Evolutionary conservation across 1,284 basidiomycete species (phyloP).

Genomic region (Marasmius oreades): DNA sequence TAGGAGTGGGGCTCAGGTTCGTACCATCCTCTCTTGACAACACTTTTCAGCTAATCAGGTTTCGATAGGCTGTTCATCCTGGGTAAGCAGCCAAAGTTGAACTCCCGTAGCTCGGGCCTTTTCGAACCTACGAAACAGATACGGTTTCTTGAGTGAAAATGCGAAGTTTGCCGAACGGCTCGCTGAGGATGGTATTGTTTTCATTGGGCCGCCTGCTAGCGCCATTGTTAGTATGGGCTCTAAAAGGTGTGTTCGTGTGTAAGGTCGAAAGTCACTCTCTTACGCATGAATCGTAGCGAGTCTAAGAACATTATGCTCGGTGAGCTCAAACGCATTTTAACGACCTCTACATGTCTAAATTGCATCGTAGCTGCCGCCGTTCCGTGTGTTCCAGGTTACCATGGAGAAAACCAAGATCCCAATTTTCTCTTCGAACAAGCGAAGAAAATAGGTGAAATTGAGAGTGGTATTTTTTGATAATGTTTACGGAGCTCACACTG

Average conservation of each 20-base stretch:
- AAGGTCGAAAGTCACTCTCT: neutral
- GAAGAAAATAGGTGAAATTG: constrained; percentile 62
- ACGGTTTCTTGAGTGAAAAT: constrained; percentile 94
- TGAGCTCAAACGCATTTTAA: constrained; percentile 21
- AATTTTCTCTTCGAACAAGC: constrained; percentile 63
- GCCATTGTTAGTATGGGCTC: constrained; percentile 95
- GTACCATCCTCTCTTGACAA: constrained; percentile 13
- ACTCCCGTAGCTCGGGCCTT: too few relatives aligned
- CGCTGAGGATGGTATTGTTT: constrained; percentile 86
- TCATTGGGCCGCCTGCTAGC: constrained; percentile 92
- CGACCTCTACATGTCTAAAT: neutral
- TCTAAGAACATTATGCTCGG: constrained; percentile 90
- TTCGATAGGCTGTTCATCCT: constrained; percentile 16
- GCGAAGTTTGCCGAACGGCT: constrained; percentile 85
- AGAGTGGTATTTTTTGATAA: constrained; percentile 8
- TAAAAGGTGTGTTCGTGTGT: constrained; percentile 60
- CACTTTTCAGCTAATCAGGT: constrained; percentile 58
- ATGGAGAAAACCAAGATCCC: constrained; percentile 72
- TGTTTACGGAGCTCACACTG: neutral
- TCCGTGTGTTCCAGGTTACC: constrained; percentile 92
- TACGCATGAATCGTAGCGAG: constrained; percentile 43
- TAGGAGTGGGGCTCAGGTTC: constrained; percentile 80
- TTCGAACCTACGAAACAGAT: constrained; percentile 39
- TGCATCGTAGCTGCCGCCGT: constrained; percentile 69
- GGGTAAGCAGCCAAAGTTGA: constrained; percentile 6